A percentile compares a stretch with the other conserved stretches of the same genome.
Conservation (phyloP, 2,329 filamentous ascomycete species). For the Ophiosphaerella korrae region DNA sequence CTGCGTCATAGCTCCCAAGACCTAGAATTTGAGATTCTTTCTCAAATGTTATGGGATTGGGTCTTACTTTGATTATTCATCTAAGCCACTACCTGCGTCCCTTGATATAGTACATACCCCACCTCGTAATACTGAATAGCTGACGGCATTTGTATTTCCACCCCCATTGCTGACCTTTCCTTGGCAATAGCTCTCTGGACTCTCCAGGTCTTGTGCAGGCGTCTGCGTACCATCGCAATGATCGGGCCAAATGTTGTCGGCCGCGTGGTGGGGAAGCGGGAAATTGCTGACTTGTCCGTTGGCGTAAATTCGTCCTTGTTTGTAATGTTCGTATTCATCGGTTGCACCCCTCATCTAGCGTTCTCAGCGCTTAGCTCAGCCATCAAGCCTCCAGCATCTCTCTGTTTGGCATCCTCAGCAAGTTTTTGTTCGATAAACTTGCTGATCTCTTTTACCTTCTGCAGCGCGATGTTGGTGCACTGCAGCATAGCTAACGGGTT, state of each 20-base stretch:
- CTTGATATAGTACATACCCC: neutral
- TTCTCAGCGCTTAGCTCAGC: conserved; percentile 85
- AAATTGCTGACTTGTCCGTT: conserved; percentile 7
- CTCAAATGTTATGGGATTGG: too few relatives aligned
- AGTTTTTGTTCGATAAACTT: conserved; percentile 73
- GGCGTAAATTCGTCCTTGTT: conserved; percentile 18
- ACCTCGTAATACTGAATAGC: neutral
- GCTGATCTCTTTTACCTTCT: conserved; percentile 81
- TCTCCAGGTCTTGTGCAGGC: neutral
- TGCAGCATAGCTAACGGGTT: conserved; percentile 79
- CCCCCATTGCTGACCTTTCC: neutral
- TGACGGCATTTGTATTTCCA: conserved; percentile 5
- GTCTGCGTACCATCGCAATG: neutral
- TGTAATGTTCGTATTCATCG: conserved; percentile 13
- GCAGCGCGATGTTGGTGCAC: conserved; percentile 74
- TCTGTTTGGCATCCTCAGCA: conserved; percentile 76
- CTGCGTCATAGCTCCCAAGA: conserved; percentile 9
- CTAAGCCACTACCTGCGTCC: conserved; percentile 4
- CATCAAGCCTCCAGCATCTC: conserved; percentile 78
- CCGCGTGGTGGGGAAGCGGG: conserved; percentile 7
- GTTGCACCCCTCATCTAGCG: conserved; percentile 63
- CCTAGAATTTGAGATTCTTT: conserved; percentile 16
- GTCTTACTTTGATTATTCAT: conserved; percentile 5
- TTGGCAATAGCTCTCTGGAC: neutral
- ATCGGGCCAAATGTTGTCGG: conserved; percentile 27